Percentiles rank a stretch among this genome's conserved stretches.
phyloP scores from a whole-genome alignment of 192 early-diverging fungal genomes.

The Backusella tarrabulga region DNA sequence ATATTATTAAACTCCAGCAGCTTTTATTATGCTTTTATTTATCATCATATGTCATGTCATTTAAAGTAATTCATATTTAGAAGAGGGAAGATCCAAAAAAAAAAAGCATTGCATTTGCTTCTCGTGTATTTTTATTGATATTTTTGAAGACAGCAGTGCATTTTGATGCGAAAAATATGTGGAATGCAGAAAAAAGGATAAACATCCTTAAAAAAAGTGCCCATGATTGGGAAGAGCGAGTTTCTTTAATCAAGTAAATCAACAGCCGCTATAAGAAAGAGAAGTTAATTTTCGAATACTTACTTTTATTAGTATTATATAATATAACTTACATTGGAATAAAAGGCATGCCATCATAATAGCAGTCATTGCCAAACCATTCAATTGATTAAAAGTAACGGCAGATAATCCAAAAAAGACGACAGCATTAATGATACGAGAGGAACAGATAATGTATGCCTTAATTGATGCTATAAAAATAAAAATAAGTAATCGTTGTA shows the following conservation, averaged over 20 bases:
- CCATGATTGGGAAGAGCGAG: not conserved
- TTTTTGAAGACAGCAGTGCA: too few species aligned
- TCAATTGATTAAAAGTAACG: slow-evolving; percentile 1
- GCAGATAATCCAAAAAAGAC: slow-evolving; percentile 30
- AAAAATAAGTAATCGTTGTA: not conserved
- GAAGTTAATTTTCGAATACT: not conserved
- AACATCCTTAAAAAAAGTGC: too few species aligned
- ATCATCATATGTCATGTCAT: not conserved
- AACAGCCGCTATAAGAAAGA: slow-evolving; percentile 13
- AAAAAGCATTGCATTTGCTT: not conserved
- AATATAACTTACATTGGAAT: slow-evolving; percentile 32
- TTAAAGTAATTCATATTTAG: not conserved
- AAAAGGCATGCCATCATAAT: slow-evolving; percentile 31
- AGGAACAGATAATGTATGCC: slow-evolving; percentile 25
- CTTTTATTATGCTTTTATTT: not conserved
- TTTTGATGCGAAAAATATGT: not conserved
- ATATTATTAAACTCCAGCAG: too few species aligned
- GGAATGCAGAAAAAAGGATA: not conserved
- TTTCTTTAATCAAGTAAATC: slow-evolving; percentile 22
- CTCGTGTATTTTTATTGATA: not conserved
- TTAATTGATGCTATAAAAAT: not conserved
- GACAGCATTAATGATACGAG: slow-evolving; percentile 27
- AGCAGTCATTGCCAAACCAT: slow-evolving; percentile 18
- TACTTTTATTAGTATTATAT: not conserved
- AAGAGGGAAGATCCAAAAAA: not conserved